Conservation (phyloP, 352 stramenopile species). For the Globisporangium alternatum region DNA sequence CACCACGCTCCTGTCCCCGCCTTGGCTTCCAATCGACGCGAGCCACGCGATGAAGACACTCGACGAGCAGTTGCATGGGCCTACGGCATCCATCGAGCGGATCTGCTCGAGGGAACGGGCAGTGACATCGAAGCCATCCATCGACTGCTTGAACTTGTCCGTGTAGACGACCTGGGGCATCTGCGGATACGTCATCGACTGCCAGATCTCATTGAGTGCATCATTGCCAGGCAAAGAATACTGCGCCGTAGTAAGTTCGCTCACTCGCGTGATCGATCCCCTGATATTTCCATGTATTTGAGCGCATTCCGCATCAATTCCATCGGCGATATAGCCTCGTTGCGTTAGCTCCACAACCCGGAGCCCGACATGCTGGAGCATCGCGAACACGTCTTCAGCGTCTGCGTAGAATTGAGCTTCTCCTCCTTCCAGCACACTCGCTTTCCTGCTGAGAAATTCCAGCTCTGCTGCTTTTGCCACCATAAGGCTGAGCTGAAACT, state of each 20-base stretch:
- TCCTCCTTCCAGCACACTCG: not conserved
- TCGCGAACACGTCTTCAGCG: constrained; percentile 17
- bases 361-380: constrained; percentile 16
- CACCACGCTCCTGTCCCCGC: not conserved
- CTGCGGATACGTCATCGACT: not conserved
- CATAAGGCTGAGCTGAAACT: constrained; percentile 25
- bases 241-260: not conserved
- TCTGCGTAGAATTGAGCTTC: constrained; percentile 7
- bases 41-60: constrained; percentile 12
- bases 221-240: constrained; percentile 2
- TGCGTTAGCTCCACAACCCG: not conserved
- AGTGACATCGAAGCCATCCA: not conserved
- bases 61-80: not conserved
- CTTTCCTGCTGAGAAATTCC: not conserved
- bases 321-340: constrained; percentile 7
- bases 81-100: not conserved
- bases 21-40: not conserved
- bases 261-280: not conserved
- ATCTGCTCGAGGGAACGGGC: not conserved
- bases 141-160: not conserved
- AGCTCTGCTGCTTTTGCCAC: constrained; percentile 7
- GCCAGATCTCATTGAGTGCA: not conserved
- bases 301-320: not conserved
- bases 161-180: not conserved
- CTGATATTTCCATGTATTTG: not conserved